Base-by-base conservation (phyloP, 108 stramenopile species). In the Skeletonema grethae region DNA sequence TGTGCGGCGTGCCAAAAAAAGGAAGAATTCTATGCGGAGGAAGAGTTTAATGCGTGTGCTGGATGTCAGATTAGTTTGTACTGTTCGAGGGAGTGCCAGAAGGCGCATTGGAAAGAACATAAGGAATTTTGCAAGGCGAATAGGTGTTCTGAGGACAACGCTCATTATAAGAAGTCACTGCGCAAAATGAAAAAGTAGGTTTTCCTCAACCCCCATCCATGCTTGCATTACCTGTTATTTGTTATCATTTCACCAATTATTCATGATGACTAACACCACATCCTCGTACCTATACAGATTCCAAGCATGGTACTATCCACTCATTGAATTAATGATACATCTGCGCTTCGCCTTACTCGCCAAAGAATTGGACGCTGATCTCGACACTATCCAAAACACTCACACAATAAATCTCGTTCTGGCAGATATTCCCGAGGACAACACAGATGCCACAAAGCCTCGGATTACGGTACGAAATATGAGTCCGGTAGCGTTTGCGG, bases 71-170 rank as follows among this genome's bases (percentile, higher is more conserved):
- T 7, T 2, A 22, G 8, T 22, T 7, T 53, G 2, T 53, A 53
- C 22, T 53, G 50, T 9, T 53, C 50, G 8, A 53, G 50, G 20
- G 50, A 53, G 22, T 53, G 50, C 7, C 50, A 53, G 8, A 53
- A 53, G 50, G 50, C 50, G 8, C 50, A 53, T 53, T 53, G 50
- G 50, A 53, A 53, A 9, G 50, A 53, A 8, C 50, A 53, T 8
- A 53, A 53, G 20, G 22, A 20, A 53, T 53, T 53, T 22, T 53
- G 50, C 0, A 22, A 53, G 7, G 22, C 7, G 20, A 20, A 53
- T 6, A 22, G 20, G 2, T 53, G 50, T 2, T 2, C 18, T 9
- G 50, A 53, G 20, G 50, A 53, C 22, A 22, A 8, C 22, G 7
- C 18, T n/a, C 22, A 22, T 22, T 53, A 9, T 9, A 53, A 53